Evolutionary conservation across 2,329 filamentous ascomycete genomes (phyloP), one percentile per base, ranked within the genome.

Genomic region (Ustulina deusta): DNA sequence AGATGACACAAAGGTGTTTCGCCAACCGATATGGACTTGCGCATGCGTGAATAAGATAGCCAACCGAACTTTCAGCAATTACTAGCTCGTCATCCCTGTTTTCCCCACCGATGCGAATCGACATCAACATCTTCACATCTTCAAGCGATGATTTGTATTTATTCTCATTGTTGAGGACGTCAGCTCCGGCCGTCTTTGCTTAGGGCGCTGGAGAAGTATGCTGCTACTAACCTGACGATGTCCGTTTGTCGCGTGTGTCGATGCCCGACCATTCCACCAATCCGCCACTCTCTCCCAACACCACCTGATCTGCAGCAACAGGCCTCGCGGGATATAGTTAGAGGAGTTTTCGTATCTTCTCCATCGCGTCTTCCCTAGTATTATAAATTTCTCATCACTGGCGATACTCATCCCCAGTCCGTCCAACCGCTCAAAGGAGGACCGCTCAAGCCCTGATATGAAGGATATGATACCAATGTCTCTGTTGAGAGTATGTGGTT

Each of bases 401-500:
- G 52, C 51, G 25, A 52, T 51, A 44, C 57, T 52, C 32, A 29
- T 40, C 15, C 22, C 25, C 3, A 36, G 36, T 51, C 38, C 9
- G 29, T 15, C 20, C 64, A 49, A 56, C 17, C 15, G 25, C 44
- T 52, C 42, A 46, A 46, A 46, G 20, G n/a, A 46, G 42, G 42
- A 22, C 42, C 9, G 3, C 20, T 17, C 44, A 60, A 59, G 56
- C 55, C 55, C 64, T 69, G 22, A 68, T 44, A 48, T 46, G 60
- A 38, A 46, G 55, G 22, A 57, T 52, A 40, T 57, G 56, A 56
- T 51, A 27, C 42, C 55, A 29, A 57, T 66, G 59, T 63, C 55
- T 63, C 54, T 58, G n/a, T 42, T 22, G 48, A 61, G 51, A 46
- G 61, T 59, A 42, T 55, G n/a, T 59, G 61, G 60, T 61, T 64